Percentiles rank a stretch among this genome's conserved stretches.
These are phyloP conservation scores for Sporothrix curviconia DNA, from an alignment of 2,329 filamentous ascomycete genomes.

Conservation along the genomic window DNA sequence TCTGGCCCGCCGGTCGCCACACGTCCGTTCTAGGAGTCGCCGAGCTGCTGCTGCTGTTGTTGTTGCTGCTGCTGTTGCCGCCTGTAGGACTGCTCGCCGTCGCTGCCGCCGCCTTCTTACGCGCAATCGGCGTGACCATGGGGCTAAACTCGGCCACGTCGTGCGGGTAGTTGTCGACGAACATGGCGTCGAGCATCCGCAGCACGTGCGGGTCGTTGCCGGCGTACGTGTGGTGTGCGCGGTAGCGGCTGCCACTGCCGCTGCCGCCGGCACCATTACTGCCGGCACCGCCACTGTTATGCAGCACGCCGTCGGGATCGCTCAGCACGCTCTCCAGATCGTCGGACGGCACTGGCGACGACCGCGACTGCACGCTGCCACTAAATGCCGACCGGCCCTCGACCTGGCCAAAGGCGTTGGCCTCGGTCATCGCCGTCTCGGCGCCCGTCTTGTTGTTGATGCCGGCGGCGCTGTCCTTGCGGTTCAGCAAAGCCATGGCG, in stretches of 20 bases:
- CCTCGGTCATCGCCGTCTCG: slow-evolving; percentile 52
- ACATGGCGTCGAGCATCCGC: slow-evolving; percentile 76
- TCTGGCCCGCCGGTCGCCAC: slow-evolving; percentile 77
- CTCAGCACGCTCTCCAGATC: slow-evolving; percentile 19
- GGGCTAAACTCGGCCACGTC: slow-evolving; percentile 70
- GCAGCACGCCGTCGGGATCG: slow-evolving; percentile 17
- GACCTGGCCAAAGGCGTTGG: slow-evolving; percentile 55
- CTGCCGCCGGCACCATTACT: slow-evolving; percentile 12
- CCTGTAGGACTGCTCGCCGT: slow-evolving; percentile 24
- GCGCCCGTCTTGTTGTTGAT: slow-evolving; percentile 46
- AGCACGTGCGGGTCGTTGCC: slow-evolving; percentile 68
- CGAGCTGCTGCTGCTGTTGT: slow-evolving; percentile 40
- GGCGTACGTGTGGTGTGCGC: slow-evolving; percentile 72
- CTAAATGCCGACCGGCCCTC: slow-evolving; percentile 47
- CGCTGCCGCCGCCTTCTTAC: slow-evolving; percentile 41
- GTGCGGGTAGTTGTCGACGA: slow-evolving; percentile 62
- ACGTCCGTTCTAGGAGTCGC: too few relatives aligned
- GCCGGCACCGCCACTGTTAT: slow-evolving; percentile 28
- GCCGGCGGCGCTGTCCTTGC: slow-evolving; percentile 39
- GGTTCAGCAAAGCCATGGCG: slow-evolving; percentile 52
- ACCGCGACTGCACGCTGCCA: slow-evolving; percentile 21
- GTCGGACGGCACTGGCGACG: slow-evolving; percentile 16
- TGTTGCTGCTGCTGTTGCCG: slow-evolving; percentile 26
- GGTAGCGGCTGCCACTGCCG: slow-evolving; percentile 36
- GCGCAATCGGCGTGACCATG: slow-evolving; percentile 62